A percentile compares a stretch with the other conserved stretches of the same genome.
Evolutionary conservation across 441 rosid genomes (phyloP).

Genomic region (Populus hybrid): DNA sequence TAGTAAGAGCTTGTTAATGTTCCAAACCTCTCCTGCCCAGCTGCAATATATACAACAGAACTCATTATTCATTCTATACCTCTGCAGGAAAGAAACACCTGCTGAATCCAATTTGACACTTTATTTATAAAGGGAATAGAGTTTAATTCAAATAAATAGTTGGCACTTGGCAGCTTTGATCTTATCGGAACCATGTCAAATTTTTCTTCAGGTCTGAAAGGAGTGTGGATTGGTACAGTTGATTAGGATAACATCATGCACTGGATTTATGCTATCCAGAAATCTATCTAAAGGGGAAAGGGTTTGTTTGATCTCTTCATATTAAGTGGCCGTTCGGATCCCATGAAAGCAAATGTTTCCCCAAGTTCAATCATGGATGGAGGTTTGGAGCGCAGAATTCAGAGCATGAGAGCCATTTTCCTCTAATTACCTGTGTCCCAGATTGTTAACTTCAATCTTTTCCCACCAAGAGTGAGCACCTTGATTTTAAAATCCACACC

Average conservation of each 20-base stretch:
- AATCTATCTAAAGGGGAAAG: neutral
- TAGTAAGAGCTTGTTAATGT: slow-evolving; percentile 61
- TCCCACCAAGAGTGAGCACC: slow-evolving; percentile 47
- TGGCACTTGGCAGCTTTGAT: neutral
- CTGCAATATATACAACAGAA: slow-evolving; percentile 37
- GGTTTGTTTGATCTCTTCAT: neutral
- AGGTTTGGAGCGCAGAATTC: neutral
- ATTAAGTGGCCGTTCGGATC: neutral
- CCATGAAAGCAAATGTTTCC: neutral
- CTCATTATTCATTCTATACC: neutral
- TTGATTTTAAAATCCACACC: slow-evolving; percentile 83
- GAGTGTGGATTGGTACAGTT: neutral
- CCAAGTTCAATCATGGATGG: neutral
- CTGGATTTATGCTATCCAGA: neutral
- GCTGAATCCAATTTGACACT: neutral
- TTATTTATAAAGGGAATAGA: neutral
- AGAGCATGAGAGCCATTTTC: neutral
- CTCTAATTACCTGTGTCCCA: slow-evolving; percentile 69
- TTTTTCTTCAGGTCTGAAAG: neutral
- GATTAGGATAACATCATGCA: neutral
- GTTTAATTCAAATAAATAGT: neutral
- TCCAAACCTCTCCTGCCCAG: slow-evolving; percentile 81
- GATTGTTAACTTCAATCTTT: slow-evolving; percentile 65
- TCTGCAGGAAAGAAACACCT: neutral
- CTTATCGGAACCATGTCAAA: neutral